Evolutionary conservation across 768 basidiomycete species (phyloP).

Genomic region (Pleurotus tuoliensis): DNA sequence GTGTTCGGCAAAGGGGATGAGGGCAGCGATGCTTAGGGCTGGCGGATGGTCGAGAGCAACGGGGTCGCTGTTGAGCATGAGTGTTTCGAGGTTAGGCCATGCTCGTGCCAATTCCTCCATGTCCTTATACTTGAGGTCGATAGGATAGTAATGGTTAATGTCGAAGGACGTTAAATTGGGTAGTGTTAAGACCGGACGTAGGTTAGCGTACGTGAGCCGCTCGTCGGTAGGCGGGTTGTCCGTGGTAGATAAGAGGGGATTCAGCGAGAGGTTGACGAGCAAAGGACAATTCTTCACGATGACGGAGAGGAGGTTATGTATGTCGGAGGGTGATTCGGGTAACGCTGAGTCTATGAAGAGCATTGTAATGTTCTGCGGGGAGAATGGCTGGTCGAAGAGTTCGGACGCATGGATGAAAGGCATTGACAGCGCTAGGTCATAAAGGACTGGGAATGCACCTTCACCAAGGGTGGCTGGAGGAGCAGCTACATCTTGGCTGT

Average conservation of each 20-base stretch:
- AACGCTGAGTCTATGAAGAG: slow-evolving; percentile 49
- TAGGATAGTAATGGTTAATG: slow-evolving; percentile 34
- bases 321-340: slow-evolving; percentile 35
- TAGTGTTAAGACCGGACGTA: slow-evolving; percentile 13
- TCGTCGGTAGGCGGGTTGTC: slow-evolving; percentile 13
- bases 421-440: slow-evolving; percentile 47
- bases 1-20: slow-evolving; percentile 36
- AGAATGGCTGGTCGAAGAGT: slow-evolving; percentile 40
- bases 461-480: slow-evolving; percentile 42
- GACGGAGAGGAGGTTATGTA: slow-evolving; percentile 40
- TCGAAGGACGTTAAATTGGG: slow-evolving; percentile 23
- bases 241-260: slow-evolving; percentile 24
- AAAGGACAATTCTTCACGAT: slow-evolving; percentile 44
- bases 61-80: slow-evolving; percentile 47
- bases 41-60: slow-evolving; percentile 23
- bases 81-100: slow-evolving; percentile 40
- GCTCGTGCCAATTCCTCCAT: slow-evolving; percentile 39
- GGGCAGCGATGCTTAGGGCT: slow-evolving; percentile 32
- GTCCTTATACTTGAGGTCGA: slow-evolving; percentile 36
- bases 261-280: slow-evolving; percentile 42
- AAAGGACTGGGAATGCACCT: slow-evolving; percentile 50
- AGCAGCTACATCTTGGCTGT: slow-evolving; percentile 35
- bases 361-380: slow-evolving; percentile 45
- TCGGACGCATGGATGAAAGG: slow-evolving; percentile 38
- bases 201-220: slow-evolving; percentile 11